These are phyloP conservation scores for Alternaria panax DNA, from an alignment of 2,329 filamentous ascomycete genomes.

Conservation along the genomic window DNA sequence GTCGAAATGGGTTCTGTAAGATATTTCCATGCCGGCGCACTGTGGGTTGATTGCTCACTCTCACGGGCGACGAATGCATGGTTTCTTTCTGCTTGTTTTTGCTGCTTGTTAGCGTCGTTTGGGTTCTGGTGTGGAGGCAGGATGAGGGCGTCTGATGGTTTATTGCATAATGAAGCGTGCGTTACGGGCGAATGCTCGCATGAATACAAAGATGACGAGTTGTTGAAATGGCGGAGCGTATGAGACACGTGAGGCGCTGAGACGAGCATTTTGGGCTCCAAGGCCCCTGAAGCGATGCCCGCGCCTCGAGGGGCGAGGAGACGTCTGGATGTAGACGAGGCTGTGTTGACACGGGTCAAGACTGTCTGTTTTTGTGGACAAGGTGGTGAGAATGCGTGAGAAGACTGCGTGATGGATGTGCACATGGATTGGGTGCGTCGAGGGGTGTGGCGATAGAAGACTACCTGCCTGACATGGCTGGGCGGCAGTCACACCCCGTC, in stretches of 20 bases:
- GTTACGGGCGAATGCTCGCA: slow-evolving; percentile 31
- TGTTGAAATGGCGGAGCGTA: neutral
- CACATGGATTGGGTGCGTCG: neutral
- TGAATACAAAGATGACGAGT: slow-evolving; percentile 29
- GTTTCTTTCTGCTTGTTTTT: slow-evolving; percentile 15
- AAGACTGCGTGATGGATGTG: neutral
- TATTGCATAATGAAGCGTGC: slow-evolving; percentile 42
- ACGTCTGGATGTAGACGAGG: too few species aligned
- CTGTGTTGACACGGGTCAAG: neutral
- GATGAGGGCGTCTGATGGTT: slow-evolving; percentile 34
- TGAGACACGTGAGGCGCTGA: slow-evolving; percentile 10
- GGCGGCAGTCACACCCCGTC: slow-evolving; percentile 11
- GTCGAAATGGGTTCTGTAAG: slow-evolving; percentile 33
- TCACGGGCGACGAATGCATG: slow-evolving; percentile 25
- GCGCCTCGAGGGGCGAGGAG: neutral
- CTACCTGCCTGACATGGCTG: neutral
- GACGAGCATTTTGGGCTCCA: neutral
- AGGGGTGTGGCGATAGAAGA: neutral
- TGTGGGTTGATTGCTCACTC: slow-evolving; percentile 12
- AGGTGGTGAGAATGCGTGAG: neutral
- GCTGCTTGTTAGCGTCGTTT: slow-evolving; percentile 11
- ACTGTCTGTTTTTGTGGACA: too few species aligned
- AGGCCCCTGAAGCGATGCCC: neutral
- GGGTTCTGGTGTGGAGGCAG: slow-evolving; percentile 22
- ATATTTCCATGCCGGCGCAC: slow-evolving; percentile 39